Percentiles rank a stretch among this genome's conserved stretches.
Conservation (phyloP, 371 early-diverging fungal species). For the Lichtheimia corymbifera region DNA sequence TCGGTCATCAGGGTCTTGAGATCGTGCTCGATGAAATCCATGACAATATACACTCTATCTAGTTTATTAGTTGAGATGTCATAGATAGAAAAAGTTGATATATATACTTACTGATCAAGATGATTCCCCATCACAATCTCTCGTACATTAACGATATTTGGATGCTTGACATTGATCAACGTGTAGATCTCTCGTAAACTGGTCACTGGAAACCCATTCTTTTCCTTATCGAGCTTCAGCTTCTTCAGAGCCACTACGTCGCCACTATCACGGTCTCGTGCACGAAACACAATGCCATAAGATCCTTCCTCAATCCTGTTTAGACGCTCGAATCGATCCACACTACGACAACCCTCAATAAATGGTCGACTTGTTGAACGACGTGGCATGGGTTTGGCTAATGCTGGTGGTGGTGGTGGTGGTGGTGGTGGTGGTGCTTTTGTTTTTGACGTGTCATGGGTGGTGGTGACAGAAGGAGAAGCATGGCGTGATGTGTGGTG, state of each 20-base stretch:
- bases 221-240: slow-evolving; percentile 93
- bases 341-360: slow-evolving; percentile 67
- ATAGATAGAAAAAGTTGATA: background rate
- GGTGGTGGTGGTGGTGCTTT: slow-evolving; percentile 10
- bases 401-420: slow-evolving; percentile 5
- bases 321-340: slow-evolving; percentile 86
- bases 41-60: slow-evolving; percentile 89
- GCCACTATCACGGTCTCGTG: slow-evolving; percentile 85
- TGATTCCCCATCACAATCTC: slow-evolving; percentile 88
- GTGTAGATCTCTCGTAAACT: slow-evolving; percentile 91
- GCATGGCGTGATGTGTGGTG: too few species aligned
- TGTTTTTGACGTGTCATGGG: slow-evolving; percentile 4
- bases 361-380: slow-evolving; percentile 14
- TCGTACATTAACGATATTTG: slow-evolving; percentile 92
- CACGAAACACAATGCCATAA: slow-evolving; percentile 98
- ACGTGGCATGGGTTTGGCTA: background rate
- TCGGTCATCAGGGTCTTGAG: slow-evolving; percentile 87
- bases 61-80: background rate
- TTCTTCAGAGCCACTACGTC: slow-evolving; percentile 98
- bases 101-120: slow-evolving; percentile 67
- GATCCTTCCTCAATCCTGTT: slow-evolving; percentile 99
- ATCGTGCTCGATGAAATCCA: slow-evolving; percentile 97
- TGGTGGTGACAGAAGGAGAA: too few species aligned
- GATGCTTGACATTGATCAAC: slow-evolving; percentile 85
- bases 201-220: slow-evolving; percentile 96